These are phyloP conservation scores for Cucurbita moschata DNA, from an alignment of 306 rosid genomes.

Conservation along the genomic window DNA sequence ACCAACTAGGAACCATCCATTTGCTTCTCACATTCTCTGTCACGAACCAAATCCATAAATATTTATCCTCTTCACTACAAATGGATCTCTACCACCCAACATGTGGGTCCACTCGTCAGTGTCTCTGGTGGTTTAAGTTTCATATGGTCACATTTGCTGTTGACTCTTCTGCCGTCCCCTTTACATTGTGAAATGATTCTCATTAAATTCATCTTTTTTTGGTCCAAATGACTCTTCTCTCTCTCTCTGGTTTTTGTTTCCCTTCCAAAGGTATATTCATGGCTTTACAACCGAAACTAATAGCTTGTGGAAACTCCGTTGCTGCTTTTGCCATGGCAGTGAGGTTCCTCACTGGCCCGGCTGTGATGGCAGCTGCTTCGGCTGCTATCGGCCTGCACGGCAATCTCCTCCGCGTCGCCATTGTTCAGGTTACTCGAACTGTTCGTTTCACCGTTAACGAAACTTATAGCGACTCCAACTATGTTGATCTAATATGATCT, in stretches of 20 bases:
- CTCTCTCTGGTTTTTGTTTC: neutral
- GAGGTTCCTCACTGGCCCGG: slow-evolving; percentile 92
- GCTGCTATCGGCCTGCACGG: slow-evolving; percentile 86
- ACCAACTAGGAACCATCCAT: neutral
- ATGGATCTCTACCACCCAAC: slow-evolving; percentile 52
- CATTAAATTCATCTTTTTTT: neutral
- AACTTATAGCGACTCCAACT: neutral
- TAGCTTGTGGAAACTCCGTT: slow-evolving; percentile 91
- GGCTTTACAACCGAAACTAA: slow-evolving; percentile 95
- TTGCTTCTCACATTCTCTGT: slow-evolving; percentile 9
- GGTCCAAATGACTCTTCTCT: neutral
- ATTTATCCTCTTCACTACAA: slow-evolving; percentile 6
- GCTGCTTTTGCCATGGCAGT: slow-evolving; percentile 89
- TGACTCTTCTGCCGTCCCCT: neutral
- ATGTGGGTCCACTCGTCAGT: slow-evolving; percentile 40
- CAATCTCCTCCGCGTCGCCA: slow-evolving; percentile 68
- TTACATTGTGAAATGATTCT: neutral
- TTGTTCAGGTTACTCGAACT: slow-evolving; percentile 62
- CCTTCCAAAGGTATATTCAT: slow-evolving; percentile 57
- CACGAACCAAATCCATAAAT: slow-evolving; percentile 5
- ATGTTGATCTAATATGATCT: neutral
- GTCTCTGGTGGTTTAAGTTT: slow-evolving; percentile 29
- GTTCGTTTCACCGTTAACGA: neutral
- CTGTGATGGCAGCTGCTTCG: slow-evolving; percentile 93
- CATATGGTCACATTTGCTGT: slow-evolving; percentile 4